Percentiles rank a stretch among this genome's conserved stretches.
Evolutionary conservation across 345 rosid species (phyloP).

Genomic region (Boechera stricta): DNA sequence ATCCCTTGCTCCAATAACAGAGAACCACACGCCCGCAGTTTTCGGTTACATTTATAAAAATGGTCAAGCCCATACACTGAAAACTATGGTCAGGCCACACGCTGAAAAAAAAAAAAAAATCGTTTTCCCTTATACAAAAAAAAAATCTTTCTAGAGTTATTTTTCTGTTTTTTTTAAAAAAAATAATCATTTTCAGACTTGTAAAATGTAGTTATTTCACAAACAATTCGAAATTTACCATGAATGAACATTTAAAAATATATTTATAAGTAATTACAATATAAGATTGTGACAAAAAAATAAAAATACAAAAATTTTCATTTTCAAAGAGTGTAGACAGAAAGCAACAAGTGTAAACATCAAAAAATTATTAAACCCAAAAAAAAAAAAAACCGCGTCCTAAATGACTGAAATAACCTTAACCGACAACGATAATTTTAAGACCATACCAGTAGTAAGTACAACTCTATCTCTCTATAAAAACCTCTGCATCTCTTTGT

Average conservation of each 20-base stretch:
- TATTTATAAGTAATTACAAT: not conserved
- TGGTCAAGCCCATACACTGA: conserved; percentile 2
- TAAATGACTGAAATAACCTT: conserved; percentile 26
- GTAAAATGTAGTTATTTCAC: too few species aligned
- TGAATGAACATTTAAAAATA: not conserved
- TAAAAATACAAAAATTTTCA: not conserved
- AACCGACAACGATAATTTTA: conserved; percentile 8
- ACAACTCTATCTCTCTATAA: conserved; percentile 9
- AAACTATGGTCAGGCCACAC: too few species aligned
- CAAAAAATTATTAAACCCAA: not conserved
- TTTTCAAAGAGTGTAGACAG: not conserved
- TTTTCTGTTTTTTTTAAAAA: too few species aligned
- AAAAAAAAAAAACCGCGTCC: not conserved
- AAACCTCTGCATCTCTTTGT: conserved; percentile 26
- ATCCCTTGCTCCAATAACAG: conserved; percentile 10
- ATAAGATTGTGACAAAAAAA: not conserved
- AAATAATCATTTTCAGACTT: too few species aligned
- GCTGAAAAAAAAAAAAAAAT: too few species aligned
- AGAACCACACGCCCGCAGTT: conserved; percentile 9
- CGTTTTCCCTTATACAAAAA: too few species aligned
- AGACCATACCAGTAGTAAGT: not conserved
- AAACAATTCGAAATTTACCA: too few species aligned
- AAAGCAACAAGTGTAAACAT: conserved; percentile 25
- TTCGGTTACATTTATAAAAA: not conserved
- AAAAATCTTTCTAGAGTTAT: too few species aligned